Evolutionary conservation across 306 rosid genomes (phyloP).

Genomic region (Hippophae rhamnoides): DNA sequence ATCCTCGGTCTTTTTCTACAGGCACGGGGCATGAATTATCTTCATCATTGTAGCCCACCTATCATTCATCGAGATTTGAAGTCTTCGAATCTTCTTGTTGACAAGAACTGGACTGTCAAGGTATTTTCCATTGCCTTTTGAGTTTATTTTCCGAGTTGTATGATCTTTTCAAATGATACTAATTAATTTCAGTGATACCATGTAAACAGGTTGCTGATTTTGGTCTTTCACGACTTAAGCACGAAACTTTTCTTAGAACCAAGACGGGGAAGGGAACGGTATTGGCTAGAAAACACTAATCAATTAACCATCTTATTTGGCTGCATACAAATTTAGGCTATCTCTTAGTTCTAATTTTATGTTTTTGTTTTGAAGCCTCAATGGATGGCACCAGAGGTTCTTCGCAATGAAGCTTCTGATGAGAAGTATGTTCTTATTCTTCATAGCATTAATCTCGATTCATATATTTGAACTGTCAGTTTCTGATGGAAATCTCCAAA

Average conservation of each 20-base stretch:
- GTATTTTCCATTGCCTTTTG: constrained; percentile 30
- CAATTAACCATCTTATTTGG: constrained; percentile 9
- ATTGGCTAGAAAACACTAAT: constrained; percentile 12
- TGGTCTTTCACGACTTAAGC: constrained; percentile 97
- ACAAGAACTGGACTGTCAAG: constrained; percentile 95
- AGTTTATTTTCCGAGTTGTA: constrained; percentile 13
- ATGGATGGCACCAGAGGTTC: constrained; percentile 99
- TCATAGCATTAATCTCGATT: too few relatives aligned
- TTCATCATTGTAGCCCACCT: constrained; percentile 89
- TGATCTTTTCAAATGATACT: constrained; percentile 5
- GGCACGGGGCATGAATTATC: constrained; percentile 95
- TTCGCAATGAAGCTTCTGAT: constrained; percentile 92
- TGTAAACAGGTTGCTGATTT: constrained; percentile 83
- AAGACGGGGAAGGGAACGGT: constrained; percentile 99
- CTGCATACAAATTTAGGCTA: constrained; percentile 1
- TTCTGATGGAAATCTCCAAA: constrained; percentile 2
- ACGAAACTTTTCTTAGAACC: constrained; percentile 78
- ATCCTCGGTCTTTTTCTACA: constrained; percentile 26
- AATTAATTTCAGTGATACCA: constrained; percentile 7
- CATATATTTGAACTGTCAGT: not conserved
- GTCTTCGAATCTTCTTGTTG: constrained; percentile 90
- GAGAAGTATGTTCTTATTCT: constrained; percentile 59
- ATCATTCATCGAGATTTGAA: constrained; percentile 94
- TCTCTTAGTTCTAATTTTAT: constrained; percentile 7
- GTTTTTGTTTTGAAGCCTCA: constrained; percentile 65